Evolutionary conservation across 345 rosid species (phyloP).

Genomic region (Psidium guajava): DNA sequence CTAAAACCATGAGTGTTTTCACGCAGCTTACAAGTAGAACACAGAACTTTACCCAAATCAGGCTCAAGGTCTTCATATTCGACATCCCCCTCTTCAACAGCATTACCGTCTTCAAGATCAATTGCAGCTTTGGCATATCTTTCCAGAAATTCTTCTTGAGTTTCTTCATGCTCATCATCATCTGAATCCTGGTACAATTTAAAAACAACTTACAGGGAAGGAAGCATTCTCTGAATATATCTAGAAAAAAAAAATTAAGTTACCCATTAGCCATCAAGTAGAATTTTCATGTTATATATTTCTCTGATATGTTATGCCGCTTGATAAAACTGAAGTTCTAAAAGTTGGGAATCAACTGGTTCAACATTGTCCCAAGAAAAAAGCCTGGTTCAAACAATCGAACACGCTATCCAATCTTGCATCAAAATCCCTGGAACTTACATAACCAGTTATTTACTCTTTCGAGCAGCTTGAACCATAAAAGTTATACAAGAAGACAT

Average conservation of each 20-base stretch:
- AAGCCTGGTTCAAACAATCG: background rate
- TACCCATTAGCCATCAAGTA: background rate
- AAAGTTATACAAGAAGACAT: background rate
- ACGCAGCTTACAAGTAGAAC: background rate
- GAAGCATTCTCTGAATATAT: background rate
- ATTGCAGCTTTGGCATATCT: conserved; percentile 75
- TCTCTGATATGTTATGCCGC: background rate
- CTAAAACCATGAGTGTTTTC: background rate
- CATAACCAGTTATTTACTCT: background rate
- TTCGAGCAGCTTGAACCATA: background rate
- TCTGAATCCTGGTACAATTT: conserved; percentile 56
- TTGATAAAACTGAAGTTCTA: background rate
- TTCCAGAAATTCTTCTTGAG: conserved; percentile 72
- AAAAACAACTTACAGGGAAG: background rate
- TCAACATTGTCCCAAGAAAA: background rate
- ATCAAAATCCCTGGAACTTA: background rate
- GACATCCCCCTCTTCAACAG: conserved; percentile 59
- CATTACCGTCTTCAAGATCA: conserved; percentile 33
- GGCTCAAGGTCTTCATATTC: conserved; percentile 57
- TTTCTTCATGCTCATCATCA: conserved; percentile 69
- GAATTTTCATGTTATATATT: background rate
- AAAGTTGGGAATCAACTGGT: background rate
- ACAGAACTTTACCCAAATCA: conserved; percentile 43
- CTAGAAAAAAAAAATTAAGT: background rate
- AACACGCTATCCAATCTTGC: background rate